Evolutionary conservation across 371 early-diverging fungal genomes (phyloP), one percentile per base, ranked within the genome.

Genomic region (Actinomortierella wolfii): DNA sequence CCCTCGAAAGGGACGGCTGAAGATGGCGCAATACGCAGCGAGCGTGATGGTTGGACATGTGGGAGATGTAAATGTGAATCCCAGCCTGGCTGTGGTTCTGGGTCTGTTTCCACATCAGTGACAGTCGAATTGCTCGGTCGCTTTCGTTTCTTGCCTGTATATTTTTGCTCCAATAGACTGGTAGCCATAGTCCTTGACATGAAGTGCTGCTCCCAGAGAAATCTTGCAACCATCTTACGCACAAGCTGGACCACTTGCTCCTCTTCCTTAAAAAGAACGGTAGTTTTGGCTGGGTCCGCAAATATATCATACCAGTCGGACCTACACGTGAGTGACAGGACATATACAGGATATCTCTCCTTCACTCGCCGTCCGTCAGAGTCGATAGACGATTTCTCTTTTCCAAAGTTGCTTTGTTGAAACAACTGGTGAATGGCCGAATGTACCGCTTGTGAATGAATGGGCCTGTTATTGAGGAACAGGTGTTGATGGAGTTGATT

Each of bases 391-490:
- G 60, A 34, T 21, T 59, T 67, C 41, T 60, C 63, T 21, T 59
- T 59, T 18, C 67, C 47, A 55, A 83, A 81, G 14, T 54, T 59
- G 26, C 82, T 81, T 4, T 59, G 58, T 26, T 61, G 57, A 26
- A 87, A 79, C 8, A 78, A n/a, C 24, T 76, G 74, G 9, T 76
- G 62, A 9, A 86, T 69, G 0, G 59, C 44, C 20, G 71, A 75
- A 57, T 86, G 81, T 0, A 87, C 40, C 9, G 25, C 59, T 41
- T 77, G 78, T 3, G 59, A 62, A 0, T 68, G 59, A 23, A 87
- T 64, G 26, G 78, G 64, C 26, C 83, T 80, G n/a, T 80, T 71
- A 61, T 89, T 87, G 13, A 87, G 62, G 58, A 81, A 87, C 42
- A 83, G 58, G 58, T 67, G 80, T 58, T 84, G 83, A 43, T 75